These are phyloP conservation scores for Platanthera guangdongensis DNA, from an alignment of 106 monocot genomes.

Conservation along the genomic window DNA sequence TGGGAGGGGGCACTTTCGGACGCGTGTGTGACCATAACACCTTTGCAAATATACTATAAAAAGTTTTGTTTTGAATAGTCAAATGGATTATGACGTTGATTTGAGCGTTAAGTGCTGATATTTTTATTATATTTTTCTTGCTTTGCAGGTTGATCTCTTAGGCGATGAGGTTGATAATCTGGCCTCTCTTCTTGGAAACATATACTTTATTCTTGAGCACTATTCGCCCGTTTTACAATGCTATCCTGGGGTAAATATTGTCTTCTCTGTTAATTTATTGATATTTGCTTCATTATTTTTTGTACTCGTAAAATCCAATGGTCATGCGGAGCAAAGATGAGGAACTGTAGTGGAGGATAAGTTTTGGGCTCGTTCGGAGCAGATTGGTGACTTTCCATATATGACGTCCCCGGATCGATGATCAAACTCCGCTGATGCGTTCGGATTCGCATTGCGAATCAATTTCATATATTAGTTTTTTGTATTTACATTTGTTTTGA, in stretches of 20 bases:
- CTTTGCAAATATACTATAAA: background rate
- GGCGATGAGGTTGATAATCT: constrained; percentile 88
- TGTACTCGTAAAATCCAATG: too few species aligned
- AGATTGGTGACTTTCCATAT: too few species aligned
- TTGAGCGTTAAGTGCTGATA: background rate
- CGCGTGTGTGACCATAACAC: too few species aligned
- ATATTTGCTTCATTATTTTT: background rate
- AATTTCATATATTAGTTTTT: too few species aligned
- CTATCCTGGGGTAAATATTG: constrained; percentile 72
- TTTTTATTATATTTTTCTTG: constrained; percentile 5
- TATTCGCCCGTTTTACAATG: constrained; percentile 81
- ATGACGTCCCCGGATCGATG: too few species aligned
- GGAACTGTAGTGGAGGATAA: too few species aligned
- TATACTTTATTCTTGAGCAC: constrained; percentile 73
- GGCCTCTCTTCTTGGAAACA: constrained; percentile 55
- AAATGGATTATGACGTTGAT: background rate
- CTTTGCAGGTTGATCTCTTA: constrained; percentile 76
- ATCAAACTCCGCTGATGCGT: too few species aligned
- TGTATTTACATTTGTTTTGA: too few species aligned
- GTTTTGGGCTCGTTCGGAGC: too few species aligned
- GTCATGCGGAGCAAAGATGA: too few species aligned
- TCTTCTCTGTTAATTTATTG: background rate
- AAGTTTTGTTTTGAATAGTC: background rate
- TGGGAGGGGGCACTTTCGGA: too few species aligned
- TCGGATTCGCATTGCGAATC: too few species aligned